Conservation (phyloP, 2,329 filamentous ascomycete species). For the Chrysosphaeria jannelii region DNA sequence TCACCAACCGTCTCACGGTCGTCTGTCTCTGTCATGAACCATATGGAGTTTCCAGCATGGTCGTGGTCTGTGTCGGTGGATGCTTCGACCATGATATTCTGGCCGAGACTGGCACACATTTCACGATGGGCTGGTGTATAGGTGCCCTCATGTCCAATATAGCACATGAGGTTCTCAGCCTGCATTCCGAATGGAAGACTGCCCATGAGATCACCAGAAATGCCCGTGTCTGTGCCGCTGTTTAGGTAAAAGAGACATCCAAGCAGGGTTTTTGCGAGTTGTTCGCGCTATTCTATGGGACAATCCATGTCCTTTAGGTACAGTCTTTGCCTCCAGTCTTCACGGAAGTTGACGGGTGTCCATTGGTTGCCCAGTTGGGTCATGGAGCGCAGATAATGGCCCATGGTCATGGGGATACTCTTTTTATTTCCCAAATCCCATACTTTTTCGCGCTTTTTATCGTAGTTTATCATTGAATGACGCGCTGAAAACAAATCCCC, state of each 20-base stretch:
- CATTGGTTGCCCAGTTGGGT: conserved; percentile 59
- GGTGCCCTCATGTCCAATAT: conserved; percentile 88
- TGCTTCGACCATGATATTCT: conserved; percentile 95
- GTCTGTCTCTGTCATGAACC: conserved; percentile 96
- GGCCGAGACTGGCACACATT: conserved; percentile 88
- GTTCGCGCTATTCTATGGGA: conserved; percentile 58
- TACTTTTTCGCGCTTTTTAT: conserved; percentile 60
- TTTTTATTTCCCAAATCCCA: conserved; percentile 45
- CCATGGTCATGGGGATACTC: conserved; percentile 59
- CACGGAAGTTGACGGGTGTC: conserved; percentile 41
- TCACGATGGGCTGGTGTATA: conserved; percentile 87
- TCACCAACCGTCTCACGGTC: conserved; percentile 75
- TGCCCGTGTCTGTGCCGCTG: conserved; percentile 27
- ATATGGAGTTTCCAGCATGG: conserved; percentile 66
- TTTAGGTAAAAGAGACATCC: conserved; percentile 74
- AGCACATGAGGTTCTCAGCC: conserved; percentile 93
- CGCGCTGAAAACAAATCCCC: conserved; percentile 50
- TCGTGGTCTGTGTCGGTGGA: conserved; percentile 45
- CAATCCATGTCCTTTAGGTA: conserved; percentile 97
- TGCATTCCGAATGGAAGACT: conserved; percentile 64
- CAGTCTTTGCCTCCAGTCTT: conserved; percentile 54
- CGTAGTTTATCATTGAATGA: too few species aligned
- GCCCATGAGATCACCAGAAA: conserved; percentile 83
- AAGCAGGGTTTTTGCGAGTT: conserved; percentile 49
- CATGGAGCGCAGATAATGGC: conserved; percentile 78